phyloP scores from a whole-genome alignment of 352 stramenopile species.

The Phytophthora brassicae region DNA sequence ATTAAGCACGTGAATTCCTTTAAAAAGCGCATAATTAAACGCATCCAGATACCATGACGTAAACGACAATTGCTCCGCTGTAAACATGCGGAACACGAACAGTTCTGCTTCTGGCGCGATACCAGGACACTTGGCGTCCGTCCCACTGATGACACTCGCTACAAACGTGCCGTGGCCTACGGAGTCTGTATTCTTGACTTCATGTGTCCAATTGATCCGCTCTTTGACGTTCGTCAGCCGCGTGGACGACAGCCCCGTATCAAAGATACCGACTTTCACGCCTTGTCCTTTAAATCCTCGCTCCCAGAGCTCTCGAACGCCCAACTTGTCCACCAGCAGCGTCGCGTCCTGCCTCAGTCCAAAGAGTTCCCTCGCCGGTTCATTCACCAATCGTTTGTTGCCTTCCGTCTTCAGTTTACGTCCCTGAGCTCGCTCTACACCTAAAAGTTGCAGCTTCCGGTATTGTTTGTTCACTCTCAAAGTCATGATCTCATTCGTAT shows the following conservation, averaged over 20 bases:
- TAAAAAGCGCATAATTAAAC: conserved; percentile 88
- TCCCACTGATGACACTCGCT: conserved; percentile 66
- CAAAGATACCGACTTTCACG: conserved; percentile 86
- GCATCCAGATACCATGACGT: conserved; percentile 91
- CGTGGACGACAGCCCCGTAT: conserved; percentile 71
- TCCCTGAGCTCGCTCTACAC: conserved; percentile 6
- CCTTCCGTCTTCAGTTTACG: conserved; percentile 20
- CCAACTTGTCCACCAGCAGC: conserved; percentile 52
- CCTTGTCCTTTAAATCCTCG: conserved; percentile 64
- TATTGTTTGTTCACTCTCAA: conserved; percentile 57
- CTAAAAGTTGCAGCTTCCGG: conserved; percentile 36
- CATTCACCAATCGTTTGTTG: conserved; percentile 20
- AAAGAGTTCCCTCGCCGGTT: conserved; percentile 19
- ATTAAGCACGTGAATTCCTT: conserved; percentile 81
- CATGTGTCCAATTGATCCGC: conserved; percentile 88
- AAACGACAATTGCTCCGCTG: conserved; percentile 81
- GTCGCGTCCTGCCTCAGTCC: conserved; percentile 30
- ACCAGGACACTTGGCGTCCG: conserved; percentile 61
- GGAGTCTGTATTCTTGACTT: conserved; percentile 70
- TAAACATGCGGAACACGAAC: conserved; percentile 88
- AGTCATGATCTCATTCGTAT: conserved; percentile 30
- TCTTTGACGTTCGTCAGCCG: conserved; percentile 66
- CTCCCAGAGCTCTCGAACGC: conserved; percentile 59
- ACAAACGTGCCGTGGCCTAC: conserved; percentile 88
- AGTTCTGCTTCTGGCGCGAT: conserved; percentile 79